Conservation (phyloP, 2,329 filamentous ascomycete genomes). For the Fusarium continuum region DNA sequence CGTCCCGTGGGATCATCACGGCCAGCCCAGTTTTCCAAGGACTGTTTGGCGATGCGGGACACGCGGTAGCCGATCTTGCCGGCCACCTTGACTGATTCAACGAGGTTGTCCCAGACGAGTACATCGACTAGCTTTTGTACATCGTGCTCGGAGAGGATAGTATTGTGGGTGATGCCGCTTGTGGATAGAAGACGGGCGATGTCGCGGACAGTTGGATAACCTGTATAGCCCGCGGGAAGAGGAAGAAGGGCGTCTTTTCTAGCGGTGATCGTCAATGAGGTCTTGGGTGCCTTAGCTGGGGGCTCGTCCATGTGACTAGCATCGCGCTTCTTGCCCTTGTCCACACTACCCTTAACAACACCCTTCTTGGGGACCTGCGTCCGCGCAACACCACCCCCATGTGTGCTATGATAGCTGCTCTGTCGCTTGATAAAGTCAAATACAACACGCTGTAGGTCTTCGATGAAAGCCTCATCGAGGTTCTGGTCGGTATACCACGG, state of each 20-base stretch:
- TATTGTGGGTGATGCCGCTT: slow-evolving; percentile 76
- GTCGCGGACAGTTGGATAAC: slow-evolving; percentile 82
- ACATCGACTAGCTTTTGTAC: slow-evolving; percentile 88
- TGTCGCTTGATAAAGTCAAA: slow-evolving; percentile 76
- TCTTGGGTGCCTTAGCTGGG: slow-evolving; percentile 44
- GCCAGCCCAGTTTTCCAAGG: slow-evolving; percentile 52
- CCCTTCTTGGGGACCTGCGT: slow-evolving; percentile 65
- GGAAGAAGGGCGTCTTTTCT: slow-evolving; percentile 58
- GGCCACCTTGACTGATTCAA: slow-evolving; percentile 71
- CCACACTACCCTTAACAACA: slow-evolving; percentile 58
- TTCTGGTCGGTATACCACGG: slow-evolving; percentile 95
- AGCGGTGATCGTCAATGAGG: slow-evolving; percentile 23
- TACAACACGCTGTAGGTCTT: slow-evolving; percentile 76
- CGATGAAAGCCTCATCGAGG: slow-evolving; percentile 88
- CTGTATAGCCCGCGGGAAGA: slow-evolving; percentile 72
- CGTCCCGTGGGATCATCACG: slow-evolving; percentile 50
- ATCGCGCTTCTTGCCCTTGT: slow-evolving; percentile 61
- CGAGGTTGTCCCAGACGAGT: slow-evolving; percentile 84
- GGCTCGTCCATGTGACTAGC: slow-evolving; percentile 53
- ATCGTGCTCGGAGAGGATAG: slow-evolving; percentile 75
- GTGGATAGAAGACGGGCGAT: slow-evolving; percentile 79
- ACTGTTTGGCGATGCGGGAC: slow-evolving; percentile 59
- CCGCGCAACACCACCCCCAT: slow-evolving; percentile 46
- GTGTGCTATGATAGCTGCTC: slow-evolving; percentile 71
- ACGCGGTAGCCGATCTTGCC: slow-evolving; percentile 63